Evolutionary conservation across 2,329 filamentous ascomycete genomes (phyloP).

Genomic region (Clathrospora elynae): DNA sequence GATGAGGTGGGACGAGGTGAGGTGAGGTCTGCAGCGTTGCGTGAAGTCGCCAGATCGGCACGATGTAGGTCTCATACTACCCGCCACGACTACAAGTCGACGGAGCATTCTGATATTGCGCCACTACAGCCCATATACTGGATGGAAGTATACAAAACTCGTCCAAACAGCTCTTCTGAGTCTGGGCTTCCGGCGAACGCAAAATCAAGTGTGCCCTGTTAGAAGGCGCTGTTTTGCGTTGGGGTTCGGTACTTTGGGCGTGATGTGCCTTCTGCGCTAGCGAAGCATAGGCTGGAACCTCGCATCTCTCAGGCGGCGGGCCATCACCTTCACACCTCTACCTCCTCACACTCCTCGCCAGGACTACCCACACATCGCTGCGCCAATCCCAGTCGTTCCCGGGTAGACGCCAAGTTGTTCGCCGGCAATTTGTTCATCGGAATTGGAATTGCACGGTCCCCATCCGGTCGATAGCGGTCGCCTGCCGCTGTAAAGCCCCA

Average conservation of each 20-base stretch:
- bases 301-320: slow-evolving; percentile 18
- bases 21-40: slow-evolving; percentile 8
- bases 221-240: slow-evolving; percentile 8
- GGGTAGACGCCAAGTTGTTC: background rate
- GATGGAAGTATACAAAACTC: background rate
- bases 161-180: too few species aligned
- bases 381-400: slow-evolving; percentile 9
- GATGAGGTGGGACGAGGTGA: slow-evolving; percentile 7
- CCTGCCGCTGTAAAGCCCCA: slow-evolving; percentile 35
- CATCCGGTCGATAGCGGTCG: slow-evolving; percentile 24
- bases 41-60: slow-evolving; percentile 9
- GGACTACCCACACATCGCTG: slow-evolving; percentile 11
- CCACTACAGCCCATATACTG: background rate
- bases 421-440: background rate
- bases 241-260: slow-evolving; percentile 19
- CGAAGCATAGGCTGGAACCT: slow-evolving; percentile 18
- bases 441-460: slow-evolving; percentile 11
- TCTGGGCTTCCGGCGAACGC: too few species aligned
- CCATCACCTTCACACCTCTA: slow-evolving; percentile 24
- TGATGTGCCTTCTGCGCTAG: slow-evolving; percentile 20
- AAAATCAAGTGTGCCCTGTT: slow-evolving; percentile 1
- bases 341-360: slow-evolving; percentile 16
- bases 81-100: slow-evolving; percentile 5
- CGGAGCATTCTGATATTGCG: slow-evolving; percentile 1
- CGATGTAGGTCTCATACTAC: slow-evolving; percentile 11